Conservation (phyloP, 192 early-diverging fungal genomes). For the Backusella liffmaniae region DNA sequence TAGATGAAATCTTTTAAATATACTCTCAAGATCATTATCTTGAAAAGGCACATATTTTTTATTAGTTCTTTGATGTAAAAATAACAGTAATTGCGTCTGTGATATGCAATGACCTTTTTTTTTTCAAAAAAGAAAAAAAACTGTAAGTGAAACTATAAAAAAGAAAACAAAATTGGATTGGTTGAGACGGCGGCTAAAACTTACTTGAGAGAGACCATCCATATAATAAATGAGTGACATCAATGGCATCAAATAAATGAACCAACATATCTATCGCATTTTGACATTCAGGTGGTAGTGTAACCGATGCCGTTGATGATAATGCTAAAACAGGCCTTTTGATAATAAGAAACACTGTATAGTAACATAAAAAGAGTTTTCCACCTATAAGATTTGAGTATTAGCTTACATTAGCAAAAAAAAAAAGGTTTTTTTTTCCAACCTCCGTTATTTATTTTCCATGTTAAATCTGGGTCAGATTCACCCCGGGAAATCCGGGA, state of each 20-base stretch:
- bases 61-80: neutral
- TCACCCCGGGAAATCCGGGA: neutral
- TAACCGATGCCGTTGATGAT: neutral
- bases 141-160: neutral
- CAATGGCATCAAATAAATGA: neutral
- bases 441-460: constrained; percentile 17
- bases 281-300: neutral
- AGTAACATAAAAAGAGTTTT: neutral
- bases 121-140: neutral
- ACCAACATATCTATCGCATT: neutral
- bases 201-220: constrained; percentile 18
- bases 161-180: neutral
- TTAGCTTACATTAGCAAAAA: neutral
- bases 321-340: neutral
- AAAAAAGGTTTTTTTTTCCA: neutral
- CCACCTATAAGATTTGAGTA: neutral
- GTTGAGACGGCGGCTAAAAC: neutral
- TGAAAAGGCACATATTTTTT: neutral
- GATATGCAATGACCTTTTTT: neutral
- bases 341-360: neutral
- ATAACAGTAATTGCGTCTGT: constrained; percentile 1
- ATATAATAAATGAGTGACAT: neutral
- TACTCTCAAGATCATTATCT: neutral
- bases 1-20: neutral
- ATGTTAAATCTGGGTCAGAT: neutral